Evolutionary conservation across 2,329 filamentous ascomycete species (phyloP).

Genomic region (Helotiales sp.): DNA sequence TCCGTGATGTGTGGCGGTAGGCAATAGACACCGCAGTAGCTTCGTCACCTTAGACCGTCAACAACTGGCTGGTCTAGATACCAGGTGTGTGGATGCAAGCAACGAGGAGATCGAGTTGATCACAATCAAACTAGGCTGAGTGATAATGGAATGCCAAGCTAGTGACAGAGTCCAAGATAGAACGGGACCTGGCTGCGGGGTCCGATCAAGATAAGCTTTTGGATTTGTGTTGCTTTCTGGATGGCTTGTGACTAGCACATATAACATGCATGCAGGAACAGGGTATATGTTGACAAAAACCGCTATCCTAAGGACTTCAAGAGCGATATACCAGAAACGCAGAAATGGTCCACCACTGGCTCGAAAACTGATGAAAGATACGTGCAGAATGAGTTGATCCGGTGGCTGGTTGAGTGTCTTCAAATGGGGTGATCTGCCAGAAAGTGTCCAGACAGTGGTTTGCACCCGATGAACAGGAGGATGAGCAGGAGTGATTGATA

Average conservation of each 20-base stretch:
- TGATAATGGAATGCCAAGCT: constrained; percentile 7
- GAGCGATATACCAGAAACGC: neutral
- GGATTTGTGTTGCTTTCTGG: neutral
- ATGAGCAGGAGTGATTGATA: neutral
- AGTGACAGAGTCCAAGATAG: neutral
- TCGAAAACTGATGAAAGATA: neutral
- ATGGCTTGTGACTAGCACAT: constrained; percentile 8
- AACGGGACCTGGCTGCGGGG: neutral
- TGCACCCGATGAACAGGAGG: neutral
- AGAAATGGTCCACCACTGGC: neutral
- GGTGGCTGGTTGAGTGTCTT: neutral
- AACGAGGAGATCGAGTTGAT: neutral
- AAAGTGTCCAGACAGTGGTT: neutral
- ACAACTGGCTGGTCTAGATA: neutral
- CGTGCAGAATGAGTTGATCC: neutral
- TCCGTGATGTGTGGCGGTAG: neutral
- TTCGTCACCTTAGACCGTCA: neutral
- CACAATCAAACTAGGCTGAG: neutral
- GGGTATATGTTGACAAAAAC: neutral
- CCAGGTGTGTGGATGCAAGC: neutral
- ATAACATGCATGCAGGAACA: neutral
- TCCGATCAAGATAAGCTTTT: constrained; percentile 5
- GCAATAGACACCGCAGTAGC: neutral
- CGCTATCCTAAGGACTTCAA: neutral
- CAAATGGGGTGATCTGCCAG: neutral